Conservation (phyloP, 2,329 filamentous ascomycete genomes). For the Ophiognomonia clavigignenti-juglandacearum region DNA sequence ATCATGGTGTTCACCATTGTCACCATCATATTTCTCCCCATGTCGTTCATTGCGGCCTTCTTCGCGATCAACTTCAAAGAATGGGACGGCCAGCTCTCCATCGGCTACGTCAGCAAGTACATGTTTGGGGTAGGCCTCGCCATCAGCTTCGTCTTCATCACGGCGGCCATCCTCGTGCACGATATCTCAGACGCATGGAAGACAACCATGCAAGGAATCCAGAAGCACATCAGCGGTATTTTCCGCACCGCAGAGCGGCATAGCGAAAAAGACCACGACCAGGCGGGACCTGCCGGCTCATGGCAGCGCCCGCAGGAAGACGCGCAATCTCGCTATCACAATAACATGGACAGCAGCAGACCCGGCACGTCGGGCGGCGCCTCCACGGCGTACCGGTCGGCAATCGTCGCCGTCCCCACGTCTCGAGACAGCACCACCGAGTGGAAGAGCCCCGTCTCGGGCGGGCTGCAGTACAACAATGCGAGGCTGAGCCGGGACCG, state of each 20-base stretch:
- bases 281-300: too few relatives aligned
- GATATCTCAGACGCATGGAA: conserved; percentile 25
- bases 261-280: neutral
- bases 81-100: conserved; percentile 34
- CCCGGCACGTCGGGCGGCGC: conserved; percentile 8
- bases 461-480: conserved; percentile 3
- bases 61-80: conserved; percentile 39
- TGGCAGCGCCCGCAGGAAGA: too few relatives aligned
- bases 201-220: conserved; percentile 1
- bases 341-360: conserved; percentile 1
- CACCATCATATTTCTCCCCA: conserved; percentile 39
- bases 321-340: neutral
- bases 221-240: neutral
- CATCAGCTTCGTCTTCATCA: conserved; percentile 32
- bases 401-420: conserved; percentile 1
- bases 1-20: conserved; percentile 42
- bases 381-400: conserved; percentile 8
- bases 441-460: conserved; percentile 8
- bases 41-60: conserved; percentile 38
- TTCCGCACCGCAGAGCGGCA: neutral
- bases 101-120: conserved; percentile 24
- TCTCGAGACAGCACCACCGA: too few relatives aligned
- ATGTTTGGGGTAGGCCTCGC: conserved; percentile 34
- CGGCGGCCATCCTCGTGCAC: conserved; percentile 32
- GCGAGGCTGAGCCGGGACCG: conserved; percentile 10